Evolutionary conservation across 495 filamentous ascomycete species (phyloP).

Genomic region (Xylaria palmicola): DNA sequence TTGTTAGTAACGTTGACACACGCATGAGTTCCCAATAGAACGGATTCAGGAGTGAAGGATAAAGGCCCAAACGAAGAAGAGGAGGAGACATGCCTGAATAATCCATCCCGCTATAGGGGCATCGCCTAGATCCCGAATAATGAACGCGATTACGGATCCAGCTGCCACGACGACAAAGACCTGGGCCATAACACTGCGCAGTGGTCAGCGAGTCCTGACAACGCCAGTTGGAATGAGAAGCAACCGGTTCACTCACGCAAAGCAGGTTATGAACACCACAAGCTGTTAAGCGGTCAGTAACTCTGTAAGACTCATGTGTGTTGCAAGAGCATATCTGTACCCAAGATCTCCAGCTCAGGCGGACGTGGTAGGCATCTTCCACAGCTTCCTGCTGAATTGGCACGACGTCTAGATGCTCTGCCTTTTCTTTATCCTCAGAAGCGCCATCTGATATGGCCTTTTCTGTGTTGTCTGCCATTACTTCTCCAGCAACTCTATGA

Average conservation of each 20-base stretch:
- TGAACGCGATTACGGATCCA: conserved; percentile 55
- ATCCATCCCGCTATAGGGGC: conserved; percentile 52
- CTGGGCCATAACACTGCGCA: conserved; percentile 43
- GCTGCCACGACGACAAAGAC: conserved; percentile 57
- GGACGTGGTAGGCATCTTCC: conserved; percentile 25
- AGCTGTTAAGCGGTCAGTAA: conserved; percentile 21
- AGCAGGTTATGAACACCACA: conserved; percentile 40
- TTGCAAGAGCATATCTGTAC: conserved; percentile 13
- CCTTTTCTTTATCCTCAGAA: conserved; percentile 11
- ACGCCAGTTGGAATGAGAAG: neutral
- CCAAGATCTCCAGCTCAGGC: conserved; percentile 41
- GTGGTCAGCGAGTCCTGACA: neutral
- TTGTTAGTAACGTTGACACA: conserved; percentile 1
- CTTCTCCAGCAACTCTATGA: neutral
- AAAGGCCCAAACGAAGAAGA: neutral
- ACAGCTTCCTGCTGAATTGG: conserved; percentile 35
- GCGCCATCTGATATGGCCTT: conserved; percentile 4
- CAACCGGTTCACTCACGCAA: conserved; percentile 28
- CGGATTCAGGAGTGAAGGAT: neutral
- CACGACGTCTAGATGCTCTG: conserved; percentile 15
- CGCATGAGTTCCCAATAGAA: neutral
- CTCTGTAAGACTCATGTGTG: neutral
- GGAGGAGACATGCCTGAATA: conserved; percentile 42
- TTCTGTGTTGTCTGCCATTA: conserved; percentile 16
- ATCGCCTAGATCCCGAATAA: conserved; percentile 52